phyloP scores from a whole-genome alignment of 164 flowering plant genomes.

The Akebia trifoliata region DNA sequence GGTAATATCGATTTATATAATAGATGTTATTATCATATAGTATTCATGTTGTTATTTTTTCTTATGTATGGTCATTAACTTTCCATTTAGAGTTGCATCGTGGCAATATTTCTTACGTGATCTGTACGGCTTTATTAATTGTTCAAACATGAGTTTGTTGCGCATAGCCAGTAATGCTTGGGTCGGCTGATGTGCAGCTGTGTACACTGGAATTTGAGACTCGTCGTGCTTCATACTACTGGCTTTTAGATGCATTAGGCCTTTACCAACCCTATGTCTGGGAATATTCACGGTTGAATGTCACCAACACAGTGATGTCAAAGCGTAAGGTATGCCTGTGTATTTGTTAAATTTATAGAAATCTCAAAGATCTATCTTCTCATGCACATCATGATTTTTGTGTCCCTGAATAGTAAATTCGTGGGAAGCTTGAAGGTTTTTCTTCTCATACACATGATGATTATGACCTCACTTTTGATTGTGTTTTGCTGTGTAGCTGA shows the following conservation, averaged over 20 bases:
- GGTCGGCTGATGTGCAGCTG: conserved; percentile 48
- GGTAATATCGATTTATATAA: no score
- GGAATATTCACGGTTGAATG: conserved; percentile 93
- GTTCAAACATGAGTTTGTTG: background rate
- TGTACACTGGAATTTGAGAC: conserved; percentile 99
- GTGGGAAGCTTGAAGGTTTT: background rate
- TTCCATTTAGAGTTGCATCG: no score
- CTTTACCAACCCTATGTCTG: conserved; percentile 90
- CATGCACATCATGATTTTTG: background rate
- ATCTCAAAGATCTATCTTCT: background rate
- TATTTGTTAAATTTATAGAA: background rate
- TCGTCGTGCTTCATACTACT: conserved; percentile 96
- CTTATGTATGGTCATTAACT: no score
- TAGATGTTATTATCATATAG: no score
- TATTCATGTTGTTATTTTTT: no score
- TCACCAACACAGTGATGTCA: conserved; percentile 95
- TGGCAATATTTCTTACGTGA: no score
- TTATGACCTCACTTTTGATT: background rate
- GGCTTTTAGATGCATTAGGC: conserved; percentile 76
- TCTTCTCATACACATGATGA: background rate
- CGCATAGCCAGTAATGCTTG: background rate
- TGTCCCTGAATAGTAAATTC: background rate
- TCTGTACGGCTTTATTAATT: background rate
- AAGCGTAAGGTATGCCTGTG: conserved; percentile 71
- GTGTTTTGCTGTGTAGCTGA: conserved; percentile 49